Conservation (phyloP, 2,329 filamentous ascomycete genomes). For the Ophiosphaerella narmari region DNA sequence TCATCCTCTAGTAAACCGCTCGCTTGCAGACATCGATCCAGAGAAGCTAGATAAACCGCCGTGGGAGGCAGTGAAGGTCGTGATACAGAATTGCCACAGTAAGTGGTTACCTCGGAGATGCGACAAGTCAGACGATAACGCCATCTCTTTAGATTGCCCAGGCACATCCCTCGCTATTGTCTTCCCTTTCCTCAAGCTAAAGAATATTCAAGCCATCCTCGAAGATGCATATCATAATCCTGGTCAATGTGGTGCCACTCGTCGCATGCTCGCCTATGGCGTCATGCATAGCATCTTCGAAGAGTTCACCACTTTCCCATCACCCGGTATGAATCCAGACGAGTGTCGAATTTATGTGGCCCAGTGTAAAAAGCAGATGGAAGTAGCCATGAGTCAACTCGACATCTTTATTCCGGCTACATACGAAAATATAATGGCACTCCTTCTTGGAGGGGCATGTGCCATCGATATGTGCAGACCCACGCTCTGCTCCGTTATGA, state of each 20-base stretch:
- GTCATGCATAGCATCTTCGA: conserved; percentile 35
- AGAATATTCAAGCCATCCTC: conserved; percentile 29
- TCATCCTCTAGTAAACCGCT: conserved; percentile 26
- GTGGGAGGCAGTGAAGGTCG: conserved; percentile 30
- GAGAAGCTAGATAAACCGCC: conserved; percentile 38
- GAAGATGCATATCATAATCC: conserved; percentile 32
- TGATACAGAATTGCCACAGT: conserved; percentile 33
- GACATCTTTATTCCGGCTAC: conserved; percentile 40
- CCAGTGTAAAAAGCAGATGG: conserved; percentile 49
- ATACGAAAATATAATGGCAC: conserved; percentile 44
- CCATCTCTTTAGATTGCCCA: conserved; percentile 27
- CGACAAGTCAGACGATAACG: not conserved
- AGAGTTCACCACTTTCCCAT: conserved; percentile 29
- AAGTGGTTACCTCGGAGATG: conserved; percentile 14
- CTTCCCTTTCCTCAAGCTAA: conserved; percentile 38
- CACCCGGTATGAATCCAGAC: conserved; percentile 15
- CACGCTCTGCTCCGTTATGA: conserved; percentile 41
- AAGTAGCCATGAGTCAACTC: conserved; percentile 43
- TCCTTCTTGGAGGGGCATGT: conserved; percentile 37
- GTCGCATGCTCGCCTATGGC: conserved; percentile 36
- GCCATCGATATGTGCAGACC: conserved; percentile 44
- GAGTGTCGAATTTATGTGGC: conserved; percentile 9
- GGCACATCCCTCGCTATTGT: conserved; percentile 39
- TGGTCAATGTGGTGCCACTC: conserved; percentile 21
- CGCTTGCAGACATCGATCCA: conserved; percentile 29